These are phyloP conservation scores for Daldinia vernicosa DNA, from an alignment of 495 filamentous ascomycete genomes.

Conservation along the genomic window DNA sequence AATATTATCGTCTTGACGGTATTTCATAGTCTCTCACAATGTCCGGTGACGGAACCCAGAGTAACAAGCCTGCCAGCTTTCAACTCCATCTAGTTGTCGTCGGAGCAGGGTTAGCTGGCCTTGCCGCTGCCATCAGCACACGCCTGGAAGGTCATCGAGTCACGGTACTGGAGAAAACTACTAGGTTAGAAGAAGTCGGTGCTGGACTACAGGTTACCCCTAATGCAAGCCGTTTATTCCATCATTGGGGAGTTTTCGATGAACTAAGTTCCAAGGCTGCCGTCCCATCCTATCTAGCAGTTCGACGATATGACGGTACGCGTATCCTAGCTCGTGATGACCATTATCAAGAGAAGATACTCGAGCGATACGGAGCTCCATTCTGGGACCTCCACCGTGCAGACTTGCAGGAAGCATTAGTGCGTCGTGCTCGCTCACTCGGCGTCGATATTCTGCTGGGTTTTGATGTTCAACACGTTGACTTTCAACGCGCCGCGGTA, in stretches of 20 bases:
- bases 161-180: conserved; percentile 15
- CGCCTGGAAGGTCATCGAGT: not conserved
- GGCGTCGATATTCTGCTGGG: not conserved
- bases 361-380: not conserved
- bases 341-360: not conserved
- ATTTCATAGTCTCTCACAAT: not conserved
- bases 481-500: not conserved
- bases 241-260: conserved; percentile 61
- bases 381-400: not conserved
- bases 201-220: conserved; percentile 68
- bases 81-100: not conserved
- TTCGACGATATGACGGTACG: not conserved
- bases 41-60: not conserved
- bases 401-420: not conserved
- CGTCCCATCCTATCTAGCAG: conserved; percentile 62
- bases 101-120: conserved; percentile 52
- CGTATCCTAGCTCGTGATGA: not conserved
- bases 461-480: not conserved
- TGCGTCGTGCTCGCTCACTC: not conserved
- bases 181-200: conserved; percentile 41
- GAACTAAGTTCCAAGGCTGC: conserved; percentile 58
- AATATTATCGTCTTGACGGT: not conserved
- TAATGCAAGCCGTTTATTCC: conserved; percentile 63
- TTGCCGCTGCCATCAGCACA: conserved; percentile 54
- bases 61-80: not conserved